Base-by-base conservation (phyloP, 495 filamentous ascomycete species). In the Neurospora tetraspora region DNA sequence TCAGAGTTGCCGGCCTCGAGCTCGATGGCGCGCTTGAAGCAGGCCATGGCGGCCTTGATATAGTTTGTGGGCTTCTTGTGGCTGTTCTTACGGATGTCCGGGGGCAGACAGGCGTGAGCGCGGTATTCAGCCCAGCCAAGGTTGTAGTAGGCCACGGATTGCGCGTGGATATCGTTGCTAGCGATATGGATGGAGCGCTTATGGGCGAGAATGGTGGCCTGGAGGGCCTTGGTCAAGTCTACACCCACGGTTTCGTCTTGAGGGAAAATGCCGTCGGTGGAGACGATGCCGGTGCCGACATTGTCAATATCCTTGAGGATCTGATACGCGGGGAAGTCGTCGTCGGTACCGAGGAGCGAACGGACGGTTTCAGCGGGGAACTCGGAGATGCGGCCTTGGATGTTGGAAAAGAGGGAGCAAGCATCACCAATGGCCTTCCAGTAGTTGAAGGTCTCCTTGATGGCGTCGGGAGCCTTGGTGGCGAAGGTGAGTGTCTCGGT, bases 11-110 rank as follows among this genome's bases (percentile, higher is more conserved):
- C 92, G 8, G 96, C 91, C 79, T 99, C 96, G 3, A 98, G 83
- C 81, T 98, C 96, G 77, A 99, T 98, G 5, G 96, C 92, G 70
- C 93, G 87, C 82, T 98, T 99, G 88, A 99, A 99, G 80, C 94
- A 96, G 37, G 91, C 88, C 70, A 98, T 90, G 31, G 95, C 87
- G 31, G 93, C 90, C 80, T 91, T 95, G 31, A 97, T 84, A 74
- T 92, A 93, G 71, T 85, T 90, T 18, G 86, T 88, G 2, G 84
- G 77, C 75, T 83, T 84, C 73, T 88, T 83, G 43, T 83, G 83
- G 16, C 86, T 76, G 14, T 78, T 76, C 74, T 88, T 83, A 40
- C 83, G 83, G 10, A 86, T 76, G 10, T 78, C 75, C 1, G 77
- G 42, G 27, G 87, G 84, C 9, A 91, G 81, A 78, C 88, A 91